phyloP scores from a whole-genome alignment of 2,329 filamentous ascomycete species.

The Cytospora piceicola region DNA sequence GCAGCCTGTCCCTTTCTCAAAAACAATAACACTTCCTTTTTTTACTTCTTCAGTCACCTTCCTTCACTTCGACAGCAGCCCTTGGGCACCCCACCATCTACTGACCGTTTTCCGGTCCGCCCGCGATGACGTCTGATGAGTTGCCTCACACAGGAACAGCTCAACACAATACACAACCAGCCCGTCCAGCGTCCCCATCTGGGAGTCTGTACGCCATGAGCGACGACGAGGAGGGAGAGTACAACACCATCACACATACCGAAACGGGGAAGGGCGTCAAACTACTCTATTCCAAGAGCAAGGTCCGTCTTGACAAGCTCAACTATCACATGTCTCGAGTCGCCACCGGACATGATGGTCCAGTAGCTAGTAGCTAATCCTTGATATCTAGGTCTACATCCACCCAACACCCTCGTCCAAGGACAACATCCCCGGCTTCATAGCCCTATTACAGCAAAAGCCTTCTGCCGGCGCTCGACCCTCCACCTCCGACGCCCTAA shows the following conservation, averaged over 20 bases:
- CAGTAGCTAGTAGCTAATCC: slow-evolving; percentile 20
- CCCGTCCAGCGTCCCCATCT: slow-evolving; percentile 67
- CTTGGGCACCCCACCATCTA: neutral
- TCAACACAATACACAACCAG: slow-evolving; percentile 33
- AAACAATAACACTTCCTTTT: no score
- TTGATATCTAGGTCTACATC: slow-evolving; percentile 75
- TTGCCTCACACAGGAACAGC: slow-evolving; percentile 18
- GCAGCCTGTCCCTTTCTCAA: neutral
- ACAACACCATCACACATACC: slow-evolving; percentile 87
- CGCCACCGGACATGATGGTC: neutral
- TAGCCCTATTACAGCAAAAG: slow-evolving; percentile 92
- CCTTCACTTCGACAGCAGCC: neutral
- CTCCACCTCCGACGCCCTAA: slow-evolving; percentile 49
- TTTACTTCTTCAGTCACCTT: neutral
- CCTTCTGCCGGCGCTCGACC: slow-evolving; percentile 47
- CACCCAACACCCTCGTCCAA: slow-evolving; percentile 91
- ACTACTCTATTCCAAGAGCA: slow-evolving; percentile 94
- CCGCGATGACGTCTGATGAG: slow-evolving; percentile 41
- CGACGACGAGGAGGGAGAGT: slow-evolving; percentile 94
- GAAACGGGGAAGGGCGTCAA: slow-evolving; percentile 84
- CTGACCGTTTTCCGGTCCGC: neutral
- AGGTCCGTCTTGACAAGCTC: slow-evolving; percentile 55
- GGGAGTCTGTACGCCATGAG: slow-evolving; percentile 94
- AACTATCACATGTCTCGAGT: neutral
- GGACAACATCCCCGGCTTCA: slow-evolving; percentile 94